Evolutionary conservation across 2,329 filamentous ascomycete genomes (phyloP), one percentile per base, ranked within the genome.

Genomic region (Seiridium cupressi): DNA sequence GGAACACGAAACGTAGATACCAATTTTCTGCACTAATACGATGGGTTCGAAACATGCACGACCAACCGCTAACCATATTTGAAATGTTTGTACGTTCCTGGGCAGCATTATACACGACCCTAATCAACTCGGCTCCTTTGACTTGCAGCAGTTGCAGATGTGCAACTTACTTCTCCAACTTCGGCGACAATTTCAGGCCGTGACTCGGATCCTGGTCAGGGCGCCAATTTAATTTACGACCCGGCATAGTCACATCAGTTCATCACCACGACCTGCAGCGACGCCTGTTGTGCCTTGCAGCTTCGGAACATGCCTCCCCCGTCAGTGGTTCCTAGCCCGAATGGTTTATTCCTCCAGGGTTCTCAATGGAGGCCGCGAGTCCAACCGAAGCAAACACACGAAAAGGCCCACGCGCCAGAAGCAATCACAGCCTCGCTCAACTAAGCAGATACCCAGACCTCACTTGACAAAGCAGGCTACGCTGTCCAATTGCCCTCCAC

Each of bases 191-290:
- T 53, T 53, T 18, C 49, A 53, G 35, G 38, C 38, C 38, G 38
- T 13, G 38, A 13, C 13, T 42, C 38, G 32, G 49, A 38, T 34
- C 49, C 49, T 18, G 34, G 49, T 53, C 32, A 38, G 35, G 11
- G 35, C 18, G 49, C 35, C 49, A 35, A n/a, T 53, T 53, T 53
- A 53, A 53, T 53, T 51, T 53, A 53, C 49, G 31, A 53, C 49
- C 13, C n/a, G n/a, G 49, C 49, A 53, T 53, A 18, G 38, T 53
- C 49, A 53, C 49, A 53, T 34, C 49, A 53, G 49, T 35, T 35
- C 49, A 53, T 38, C 49, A 53, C 47, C 32, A 53, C 49, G 31
- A 13, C 9, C 38, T 35, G 31, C 34, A 38, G 32, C n/a, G 32
- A n/a, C 38, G 34, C 35, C 38, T 18, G 32, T 36, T 35, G 13